Conservation (phyloP, 768 basidiomycete genomes). For the Chlorophyllum brunneum region DNA sequence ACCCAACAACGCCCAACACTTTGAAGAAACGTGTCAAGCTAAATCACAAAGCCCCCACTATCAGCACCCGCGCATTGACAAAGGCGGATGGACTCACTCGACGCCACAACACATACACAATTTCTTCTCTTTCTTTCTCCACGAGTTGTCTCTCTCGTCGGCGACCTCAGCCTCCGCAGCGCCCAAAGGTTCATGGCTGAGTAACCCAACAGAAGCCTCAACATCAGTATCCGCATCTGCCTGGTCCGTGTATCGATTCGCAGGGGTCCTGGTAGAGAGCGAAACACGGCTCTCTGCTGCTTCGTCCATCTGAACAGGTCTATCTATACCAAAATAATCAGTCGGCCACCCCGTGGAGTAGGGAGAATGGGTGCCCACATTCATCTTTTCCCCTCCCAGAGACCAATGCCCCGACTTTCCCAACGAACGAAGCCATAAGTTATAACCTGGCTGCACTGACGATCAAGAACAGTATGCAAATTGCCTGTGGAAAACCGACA, state of each 20-base stretch:
- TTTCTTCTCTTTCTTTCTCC: constrained; percentile 19
- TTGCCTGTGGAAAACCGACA: too few relatives aligned
- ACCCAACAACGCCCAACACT: constrained; percentile 46
- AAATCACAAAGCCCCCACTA: background rate
- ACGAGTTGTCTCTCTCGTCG: constrained; percentile 26
- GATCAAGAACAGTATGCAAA: too few relatives aligned
- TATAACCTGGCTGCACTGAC: too few relatives aligned
- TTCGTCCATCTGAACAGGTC: constrained; percentile 35
- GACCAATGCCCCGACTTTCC: constrained; percentile 41
- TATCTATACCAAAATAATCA: constrained; percentile 28
- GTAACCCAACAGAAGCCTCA: constrained; percentile 17
- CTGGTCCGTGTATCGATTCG: background rate
- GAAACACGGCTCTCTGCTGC: constrained; percentile 35
- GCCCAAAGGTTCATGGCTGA: constrained; percentile 29
- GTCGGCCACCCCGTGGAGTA: background rate
- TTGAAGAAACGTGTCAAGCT: constrained; percentile 55
- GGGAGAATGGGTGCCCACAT: constrained; percentile 30
- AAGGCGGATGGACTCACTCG: constrained; percentile 29
- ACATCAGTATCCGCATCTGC: background rate
- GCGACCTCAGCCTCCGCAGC: constrained; percentile 27
- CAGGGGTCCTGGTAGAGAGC: constrained; percentile 10
- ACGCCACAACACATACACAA: constrained; percentile 52
- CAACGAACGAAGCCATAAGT: constrained; percentile 34
- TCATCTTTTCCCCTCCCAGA: constrained; percentile 43
- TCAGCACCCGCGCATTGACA: background rate